These are phyloP conservation scores for Trichoderma cornu-damae DNA, from an alignment of 2,329 filamentous ascomycete species.

Conservation along the genomic window DNA sequence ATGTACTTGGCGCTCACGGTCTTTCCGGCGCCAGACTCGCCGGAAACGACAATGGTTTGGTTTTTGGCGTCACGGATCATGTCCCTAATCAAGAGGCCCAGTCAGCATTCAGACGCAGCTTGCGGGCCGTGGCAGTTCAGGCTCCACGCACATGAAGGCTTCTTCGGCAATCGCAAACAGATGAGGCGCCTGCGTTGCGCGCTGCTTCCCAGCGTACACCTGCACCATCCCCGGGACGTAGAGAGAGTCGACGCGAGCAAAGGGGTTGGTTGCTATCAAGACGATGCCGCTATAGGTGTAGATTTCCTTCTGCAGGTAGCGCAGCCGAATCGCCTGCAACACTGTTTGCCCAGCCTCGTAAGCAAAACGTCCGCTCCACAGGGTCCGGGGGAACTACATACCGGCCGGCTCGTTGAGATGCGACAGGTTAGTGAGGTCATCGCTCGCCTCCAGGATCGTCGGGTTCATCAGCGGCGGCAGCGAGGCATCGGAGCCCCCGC, in stretches of 20 bases:
- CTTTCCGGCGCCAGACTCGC: constrained; percentile 97
- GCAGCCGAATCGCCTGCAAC: constrained; percentile 91
- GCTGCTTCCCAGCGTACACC: constrained; percentile 94
- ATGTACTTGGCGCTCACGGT: constrained; percentile 99
- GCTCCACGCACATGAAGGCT: constrained; percentile 86
- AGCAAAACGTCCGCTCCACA: constrained; percentile 21
- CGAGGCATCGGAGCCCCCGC: constrained; percentile 63
- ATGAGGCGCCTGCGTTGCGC: constrained; percentile 94
- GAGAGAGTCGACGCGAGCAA: constrained; percentile 92
- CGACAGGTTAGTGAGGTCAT: constrained; percentile 94
- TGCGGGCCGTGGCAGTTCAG: neutral
- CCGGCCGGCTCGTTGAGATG: constrained; percentile 97
- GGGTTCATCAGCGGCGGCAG: constrained; percentile 97
- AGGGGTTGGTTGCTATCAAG: constrained; percentile 96
- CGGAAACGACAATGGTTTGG: constrained; percentile 98
- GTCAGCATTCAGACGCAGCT: constrained; percentile 34
- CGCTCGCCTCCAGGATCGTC: constrained; percentile 94
- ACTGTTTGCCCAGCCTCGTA: constrained; percentile 50
- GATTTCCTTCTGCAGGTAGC: constrained; percentile 97
- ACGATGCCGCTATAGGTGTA: constrained; percentile 99
- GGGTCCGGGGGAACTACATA: constrained; percentile 39
- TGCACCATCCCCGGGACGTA: constrained; percentile 99
- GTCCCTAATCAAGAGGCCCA: constrained; percentile 58
- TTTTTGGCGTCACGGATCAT: constrained; percentile 96
- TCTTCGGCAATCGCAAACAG: constrained; percentile 98